Percentiles rank a stretch among this genome's conserved stretches.
Conservation (phyloP, 1,139 yeast genomes). For the Yamadazyma triangularis region DNA sequence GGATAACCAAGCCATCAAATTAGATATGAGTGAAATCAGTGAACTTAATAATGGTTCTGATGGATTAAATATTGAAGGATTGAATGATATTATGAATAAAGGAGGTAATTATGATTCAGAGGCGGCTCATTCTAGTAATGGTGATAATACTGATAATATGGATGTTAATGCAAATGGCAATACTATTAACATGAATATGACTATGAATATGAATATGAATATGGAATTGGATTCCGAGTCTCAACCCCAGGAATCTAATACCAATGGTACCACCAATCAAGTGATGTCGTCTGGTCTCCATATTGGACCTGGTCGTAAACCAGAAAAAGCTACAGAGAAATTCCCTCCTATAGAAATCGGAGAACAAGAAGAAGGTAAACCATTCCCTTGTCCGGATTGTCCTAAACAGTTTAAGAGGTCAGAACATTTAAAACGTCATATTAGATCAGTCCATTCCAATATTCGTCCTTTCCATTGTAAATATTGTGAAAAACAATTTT, state of each 20-base stretch:
- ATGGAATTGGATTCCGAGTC: no score
- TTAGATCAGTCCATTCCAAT: slow-evolving; percentile 45
- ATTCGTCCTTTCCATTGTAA: slow-evolving; percentile 47
- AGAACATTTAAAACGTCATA: slow-evolving; percentile 47
- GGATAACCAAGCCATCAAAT: neutral
- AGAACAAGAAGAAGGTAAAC: slow-evolving; percentile 21
- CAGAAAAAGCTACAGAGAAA: neutral
- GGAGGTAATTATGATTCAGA: neutral
- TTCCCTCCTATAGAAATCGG: slow-evolving; percentile 3
- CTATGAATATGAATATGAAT: no score
- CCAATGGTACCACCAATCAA: neutral
- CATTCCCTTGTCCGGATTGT: slow-evolving; percentile 45
- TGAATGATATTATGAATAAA: neutral
- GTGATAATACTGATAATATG: no score
- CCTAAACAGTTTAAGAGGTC: slow-evolving; percentile 44
- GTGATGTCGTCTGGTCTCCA: no score
- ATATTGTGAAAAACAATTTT: slow-evolving; percentile 46
- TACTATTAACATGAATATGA: no score
- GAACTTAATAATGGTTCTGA: neutral
- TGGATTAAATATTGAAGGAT: neutral
- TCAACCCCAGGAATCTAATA: neutral
- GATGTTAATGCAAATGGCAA: no score
- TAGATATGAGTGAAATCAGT: slow-evolving; percentile 1
- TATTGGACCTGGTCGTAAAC: no score
- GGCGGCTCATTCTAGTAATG: neutral